Evolutionary conservation across 2,329 filamentous ascomycete genomes (phyloP), one percentile per base, ranked within the genome.

Genomic region (Talaromyces verruculosus): DNA sequence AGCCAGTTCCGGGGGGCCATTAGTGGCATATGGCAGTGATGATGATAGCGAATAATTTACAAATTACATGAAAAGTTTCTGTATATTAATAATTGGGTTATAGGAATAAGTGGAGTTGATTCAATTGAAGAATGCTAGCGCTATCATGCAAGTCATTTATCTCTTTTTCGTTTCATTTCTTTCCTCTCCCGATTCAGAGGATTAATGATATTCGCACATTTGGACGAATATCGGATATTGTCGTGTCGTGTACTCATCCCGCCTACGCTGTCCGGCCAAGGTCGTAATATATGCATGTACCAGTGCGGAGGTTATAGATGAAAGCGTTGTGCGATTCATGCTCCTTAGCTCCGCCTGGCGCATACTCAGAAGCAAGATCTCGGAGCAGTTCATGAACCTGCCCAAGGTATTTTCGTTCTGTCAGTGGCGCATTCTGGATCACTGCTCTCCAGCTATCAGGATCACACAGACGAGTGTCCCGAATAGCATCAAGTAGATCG

Each of bases 11-110:
- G 81, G 85, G 19, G 92, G 91, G 1, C 91, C 92, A 6, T 80
- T 98, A 69, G 95, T 97, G 22, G 91, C 86, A 30, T 99, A 99
- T 74, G 93, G 89, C 65, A 97, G 92, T 76, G 93, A 96, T 78
- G 91, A 93, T 75, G 93, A 97, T 67, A 90, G 86, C 69, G 87
- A 89, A 69, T 83, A 72, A 77, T 67, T 67, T 57, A 61, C 67
- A 61, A 25, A 41, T 62, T 55, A 65, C 58, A 43, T 47, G 37
- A 37, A 43, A 64, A 17, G 65, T 67, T 65, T 68, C 68, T 77
- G 74, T 76, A 77, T 69, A 73, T 74, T 75, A 76, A 7, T 33
- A 43, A 64, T 43, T 35, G 28, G 55, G 33, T 49, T 66, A 57
- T 59, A 51, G 57, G 25, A 66, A 53, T 41, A 61, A 63, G n/a